Evolutionary conservation across 2,329 filamentous ascomycete species (phyloP).

Genomic region (Scedosporium boydii): DNA sequence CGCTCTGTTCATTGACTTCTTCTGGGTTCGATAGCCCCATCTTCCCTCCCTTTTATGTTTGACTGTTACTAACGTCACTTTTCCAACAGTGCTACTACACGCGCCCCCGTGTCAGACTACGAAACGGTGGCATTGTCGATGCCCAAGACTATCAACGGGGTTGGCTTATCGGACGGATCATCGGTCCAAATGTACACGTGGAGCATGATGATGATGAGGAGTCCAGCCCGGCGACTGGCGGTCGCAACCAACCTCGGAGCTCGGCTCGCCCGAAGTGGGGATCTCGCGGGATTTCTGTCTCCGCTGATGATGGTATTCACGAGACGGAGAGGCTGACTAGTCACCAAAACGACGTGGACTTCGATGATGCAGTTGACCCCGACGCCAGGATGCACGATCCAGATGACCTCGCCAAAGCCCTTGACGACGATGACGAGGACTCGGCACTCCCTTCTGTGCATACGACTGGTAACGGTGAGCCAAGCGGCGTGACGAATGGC

Average conservation of each 20-base stretch:
- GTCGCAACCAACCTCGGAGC: constrained; percentile 10
- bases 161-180: constrained; percentile 72
- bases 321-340: constrained; percentile 37
- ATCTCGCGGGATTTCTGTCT: constrained; percentile 54
- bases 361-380: constrained; percentile 41
- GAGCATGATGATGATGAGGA: constrained; percentile 61
- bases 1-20: constrained; percentile 83
- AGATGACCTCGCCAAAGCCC: constrained; percentile 51
- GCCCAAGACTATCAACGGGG: constrained; percentile 78
- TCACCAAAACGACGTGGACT: constrained; percentile 23
- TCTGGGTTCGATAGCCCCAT: constrained; percentile 54
- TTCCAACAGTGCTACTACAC: constrained; percentile 59
- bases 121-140: constrained; percentile 80
- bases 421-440: constrained; percentile 38
- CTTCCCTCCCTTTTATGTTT: not conserved
- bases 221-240: constrained; percentile 38
- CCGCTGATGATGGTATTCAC: constrained; percentile 52
- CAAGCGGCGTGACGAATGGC: constrained; percentile 36
- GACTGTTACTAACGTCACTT: not conserved
- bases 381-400: constrained; percentile 59
- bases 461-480: constrained; percentile 15
- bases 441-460: constrained; percentile 4
- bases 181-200: constrained; percentile 42
- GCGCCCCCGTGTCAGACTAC: constrained; percentile 85
- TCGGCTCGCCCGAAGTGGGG: constrained; percentile 46